A percentile compares a stretch with the other conserved stretches of the same genome.
These are phyloP conservation scores for Hanseniaspora thailandica DNA, from an alignment of 805 yeast species.

Conservation along the genomic window DNA sequence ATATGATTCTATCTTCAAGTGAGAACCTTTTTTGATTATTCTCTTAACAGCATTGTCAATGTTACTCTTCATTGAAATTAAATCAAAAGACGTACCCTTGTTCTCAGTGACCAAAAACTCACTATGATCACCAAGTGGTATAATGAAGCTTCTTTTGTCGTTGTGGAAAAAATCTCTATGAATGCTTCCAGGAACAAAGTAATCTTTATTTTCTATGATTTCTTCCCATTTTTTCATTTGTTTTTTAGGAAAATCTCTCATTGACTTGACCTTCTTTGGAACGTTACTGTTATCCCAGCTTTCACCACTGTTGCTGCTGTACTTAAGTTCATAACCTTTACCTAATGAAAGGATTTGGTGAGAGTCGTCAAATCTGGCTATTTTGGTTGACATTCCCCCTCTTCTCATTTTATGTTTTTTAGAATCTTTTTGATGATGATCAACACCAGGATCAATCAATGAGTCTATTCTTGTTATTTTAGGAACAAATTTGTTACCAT, in stretches of 20 bases:
- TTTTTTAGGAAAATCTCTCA: neutral
- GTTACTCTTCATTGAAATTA: neutral
- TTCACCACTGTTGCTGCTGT: conserved; percentile 42
- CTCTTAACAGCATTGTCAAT: neutral
- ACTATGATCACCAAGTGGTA: neutral
- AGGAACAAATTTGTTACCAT: neutral
- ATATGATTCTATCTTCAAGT: neutral
- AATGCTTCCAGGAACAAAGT: conserved; percentile 7
- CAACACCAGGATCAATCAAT: neutral
- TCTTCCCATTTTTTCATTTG: conserved; percentile 1
- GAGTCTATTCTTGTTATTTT: conserved; percentile 10
- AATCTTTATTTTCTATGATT: neutral
- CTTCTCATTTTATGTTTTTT: neutral
- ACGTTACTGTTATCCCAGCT: conserved; percentile 30
- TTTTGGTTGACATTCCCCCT: neutral
- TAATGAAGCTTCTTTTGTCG: conserved; percentile 21
- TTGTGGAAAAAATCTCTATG: conserved; percentile 18
- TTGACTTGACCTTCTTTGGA: conserved; percentile 2
- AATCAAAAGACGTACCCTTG: conserved; percentile 25
- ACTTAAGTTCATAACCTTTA: neutral
- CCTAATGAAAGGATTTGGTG: conserved; percentile 5
- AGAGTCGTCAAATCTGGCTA: conserved; percentile 13
- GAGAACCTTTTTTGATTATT: neutral
- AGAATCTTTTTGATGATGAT: neutral
- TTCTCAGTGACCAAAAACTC: conserved; percentile 22